Conservation (phyloP, 2,329 filamentous ascomycete genomes). For the Ploettnerulaceae sp. region DNA sequence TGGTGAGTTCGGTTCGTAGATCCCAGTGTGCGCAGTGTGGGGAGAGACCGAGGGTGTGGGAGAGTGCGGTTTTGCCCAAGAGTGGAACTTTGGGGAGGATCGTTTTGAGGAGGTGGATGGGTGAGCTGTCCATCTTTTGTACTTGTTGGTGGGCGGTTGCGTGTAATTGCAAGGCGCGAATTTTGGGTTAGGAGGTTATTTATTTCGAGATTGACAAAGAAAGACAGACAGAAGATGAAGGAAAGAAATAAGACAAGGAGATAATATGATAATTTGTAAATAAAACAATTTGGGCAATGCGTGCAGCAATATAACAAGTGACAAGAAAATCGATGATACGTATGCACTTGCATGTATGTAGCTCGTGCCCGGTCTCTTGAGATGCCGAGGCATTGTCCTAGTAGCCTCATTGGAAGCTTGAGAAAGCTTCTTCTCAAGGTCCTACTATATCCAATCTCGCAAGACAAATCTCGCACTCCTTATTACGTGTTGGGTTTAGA, state of each 20-base stretch:
- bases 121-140: constrained; percentile 22
- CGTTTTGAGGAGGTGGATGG: constrained; percentile 25
- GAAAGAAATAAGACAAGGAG: not conserved
- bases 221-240: not conserved
- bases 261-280: too few relatives aligned
- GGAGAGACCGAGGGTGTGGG: constrained; percentile 63
- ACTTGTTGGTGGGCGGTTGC: too few relatives aligned
- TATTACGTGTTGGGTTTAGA: not conserved
- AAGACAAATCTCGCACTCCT: not conserved
- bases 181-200: not conserved
- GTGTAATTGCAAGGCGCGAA: not conserved
- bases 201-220: not conserved
- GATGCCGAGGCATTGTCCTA: constrained; percentile 17
- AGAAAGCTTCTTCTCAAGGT: constrained; percentile 1
- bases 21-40: constrained; percentile 72
- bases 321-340: too few relatives aligned
- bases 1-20: constrained; percentile 65
- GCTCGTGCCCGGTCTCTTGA: not conserved
- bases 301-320: too few relatives aligned
- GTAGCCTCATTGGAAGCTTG: constrained; percentile 6
- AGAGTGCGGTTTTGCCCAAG: constrained; percentile 55
- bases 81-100: constrained; percentile 53
- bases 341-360: too few relatives aligned
- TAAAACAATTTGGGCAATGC: too few relatives aligned
- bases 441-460: too few relatives aligned